Base-by-base conservation (phyloP, 805 yeast species). In the Kockiozyma suomiensis region DNA sequence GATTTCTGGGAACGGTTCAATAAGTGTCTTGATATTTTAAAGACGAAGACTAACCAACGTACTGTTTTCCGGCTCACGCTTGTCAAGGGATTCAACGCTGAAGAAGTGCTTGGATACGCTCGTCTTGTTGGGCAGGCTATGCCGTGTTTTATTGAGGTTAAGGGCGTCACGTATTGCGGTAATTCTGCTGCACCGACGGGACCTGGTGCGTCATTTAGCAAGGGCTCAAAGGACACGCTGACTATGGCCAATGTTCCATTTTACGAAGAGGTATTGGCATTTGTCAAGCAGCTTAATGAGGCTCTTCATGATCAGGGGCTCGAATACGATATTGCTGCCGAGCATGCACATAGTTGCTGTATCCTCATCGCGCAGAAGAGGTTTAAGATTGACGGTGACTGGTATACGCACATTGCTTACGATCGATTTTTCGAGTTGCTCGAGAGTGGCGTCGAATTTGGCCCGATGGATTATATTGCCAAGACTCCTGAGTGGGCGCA, bases 161-260 rank as follows among this genome's bases (percentile, higher is more conserved):
- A 91, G 74, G 97, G 97, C 56, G 97, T 96, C 12, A 91, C 97
- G 0, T 91, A 89, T 76, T 90, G 97, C 78, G 97, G 97, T 0
- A 87, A 96, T 0, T 87, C 96, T 48, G 88, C 89, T 72, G 92
- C 94, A 35, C 90, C 91, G 70, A 92, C 96, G 50, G 64, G 62
- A 10, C 61, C 62, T 19, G 50, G 45, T 8, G 62, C 62, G 8
- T 53, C 61, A 19, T 57, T 57, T 43, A 32, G 40, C 28, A 61
- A 61, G 35, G 56, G 56, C 13, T 46, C 51, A 5, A 61, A 61
- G 37, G 65, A 58, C 28, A 58, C 50, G n/a, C 78, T 91, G 66
- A 90, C 97, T 1, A 91, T 91, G 97, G 93, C 91, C 72, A 91
- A 91, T 70, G 94, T 92, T 58, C 97, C 97, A 47, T 91, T 88